Evolutionary conservation across 1,139 yeast genomes (phyloP).

Genomic region (Wickerhamiella infanticola): DNA sequence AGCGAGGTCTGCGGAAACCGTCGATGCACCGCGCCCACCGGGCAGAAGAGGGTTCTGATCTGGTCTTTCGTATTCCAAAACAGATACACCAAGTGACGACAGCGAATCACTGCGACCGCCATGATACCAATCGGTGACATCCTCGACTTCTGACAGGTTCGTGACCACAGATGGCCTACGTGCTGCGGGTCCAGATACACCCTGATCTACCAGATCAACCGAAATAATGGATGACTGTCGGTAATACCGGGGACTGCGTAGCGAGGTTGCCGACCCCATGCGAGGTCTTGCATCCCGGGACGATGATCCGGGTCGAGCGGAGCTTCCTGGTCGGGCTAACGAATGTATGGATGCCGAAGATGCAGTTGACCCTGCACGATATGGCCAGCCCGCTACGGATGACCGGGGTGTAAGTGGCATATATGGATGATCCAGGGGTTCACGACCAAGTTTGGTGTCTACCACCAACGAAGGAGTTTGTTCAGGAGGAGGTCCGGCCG

Average conservation of each 20-base stretch:
- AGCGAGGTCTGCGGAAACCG: constrained; percentile 10
- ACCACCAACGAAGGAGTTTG: too few relatives aligned
- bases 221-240: constrained; percentile 16
- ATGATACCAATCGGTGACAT: constrained; percentile 10
- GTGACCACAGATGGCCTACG: constrained; percentile 12
- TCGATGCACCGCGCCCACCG: constrained; percentile 10
- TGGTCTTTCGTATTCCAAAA: constrained; percentile 12
- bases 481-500: too few relatives aligned
- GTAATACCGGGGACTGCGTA: constrained; percentile 10
- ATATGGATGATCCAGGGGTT: neutral
- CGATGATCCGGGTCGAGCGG: neutral
- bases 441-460: too few relatives aligned
- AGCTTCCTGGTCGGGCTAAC: neutral
- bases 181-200: constrained; percentile 2
- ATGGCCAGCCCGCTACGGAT: neutral
- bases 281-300: neutral
- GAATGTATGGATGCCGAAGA: neutral
- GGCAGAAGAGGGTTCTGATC: constrained; percentile 2
- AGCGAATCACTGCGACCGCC: constrained; percentile 9
- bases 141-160: constrained; percentile 10
- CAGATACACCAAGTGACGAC: constrained; percentile 11
- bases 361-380: neutral
- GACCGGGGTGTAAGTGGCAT: constrained; percentile 1
- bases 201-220: constrained; percentile 14
- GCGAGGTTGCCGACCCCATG: neutral